Percentiles rank a stretch among this genome's conserved stretches.
Conservation (phyloP, 495 filamentous ascomycete genomes). For the Friedmanniomyces simplex region DNA sequence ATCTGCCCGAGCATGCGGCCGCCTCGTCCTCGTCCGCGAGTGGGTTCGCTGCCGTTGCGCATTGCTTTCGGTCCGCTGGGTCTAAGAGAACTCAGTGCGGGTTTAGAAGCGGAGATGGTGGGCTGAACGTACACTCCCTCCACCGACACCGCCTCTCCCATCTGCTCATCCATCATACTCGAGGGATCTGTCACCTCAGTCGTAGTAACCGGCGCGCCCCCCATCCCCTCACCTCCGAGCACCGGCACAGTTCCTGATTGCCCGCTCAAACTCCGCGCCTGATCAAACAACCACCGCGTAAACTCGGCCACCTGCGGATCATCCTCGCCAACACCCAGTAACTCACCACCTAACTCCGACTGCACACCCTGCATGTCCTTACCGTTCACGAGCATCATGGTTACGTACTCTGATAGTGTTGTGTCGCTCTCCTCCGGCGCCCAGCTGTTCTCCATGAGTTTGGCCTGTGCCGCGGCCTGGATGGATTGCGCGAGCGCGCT, state of each 20-base stretch:
- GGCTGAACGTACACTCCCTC: conserved; percentile 53
- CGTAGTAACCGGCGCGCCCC: neutral
- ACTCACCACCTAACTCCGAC: conserved; percentile 76
- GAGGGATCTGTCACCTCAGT: neutral
- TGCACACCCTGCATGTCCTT: conserved; percentile 45
- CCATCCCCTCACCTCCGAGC: neutral
- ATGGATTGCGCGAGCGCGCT: conserved; percentile 76
- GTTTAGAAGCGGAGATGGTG: conserved; percentile 10
- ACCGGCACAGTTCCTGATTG: conserved; percentile 18
- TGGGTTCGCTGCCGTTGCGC: conserved; percentile 52
- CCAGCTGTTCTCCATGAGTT: conserved; percentile 92
- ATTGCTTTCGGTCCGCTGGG: conserved; percentile 94
- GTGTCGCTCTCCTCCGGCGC: conserved; percentile 68
- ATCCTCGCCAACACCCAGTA: conserved; percentile 71
- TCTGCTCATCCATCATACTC: conserved; percentile 47
- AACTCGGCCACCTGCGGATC: conserved; percentile 77
- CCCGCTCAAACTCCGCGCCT: conserved; percentile 58
- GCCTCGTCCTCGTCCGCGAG: conserved; percentile 37
- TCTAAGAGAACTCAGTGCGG: conserved; percentile 36
- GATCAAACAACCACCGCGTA: conserved; percentile 80
- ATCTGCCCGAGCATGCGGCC: conserved; percentile 82
- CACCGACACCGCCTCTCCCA: conserved; percentile 49
- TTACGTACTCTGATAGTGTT: conserved; percentile 87
- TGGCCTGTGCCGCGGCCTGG: conserved; percentile 71
- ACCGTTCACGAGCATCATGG: conserved; percentile 81